These are phyloP conservation scores for Boletus rubropictus DNA, from an alignment of 768 basidiomycete species.

Conservation along the genomic window DNA sequence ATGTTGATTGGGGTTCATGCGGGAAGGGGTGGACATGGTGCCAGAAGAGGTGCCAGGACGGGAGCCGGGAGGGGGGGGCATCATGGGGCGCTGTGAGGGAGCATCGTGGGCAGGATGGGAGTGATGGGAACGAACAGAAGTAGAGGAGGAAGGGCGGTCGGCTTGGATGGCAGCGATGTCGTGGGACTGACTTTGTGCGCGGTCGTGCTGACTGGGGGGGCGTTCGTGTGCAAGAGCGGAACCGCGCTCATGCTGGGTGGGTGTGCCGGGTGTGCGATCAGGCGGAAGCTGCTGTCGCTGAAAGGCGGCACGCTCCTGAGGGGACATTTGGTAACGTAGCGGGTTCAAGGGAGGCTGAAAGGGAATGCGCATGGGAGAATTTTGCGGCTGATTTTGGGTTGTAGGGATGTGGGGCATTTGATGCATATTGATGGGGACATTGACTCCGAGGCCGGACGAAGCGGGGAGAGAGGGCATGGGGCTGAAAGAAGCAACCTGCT, in stretches of 20 bases:
- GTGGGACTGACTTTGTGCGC: slow-evolving; percentile 20
- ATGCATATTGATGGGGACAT: slow-evolving; percentile 17
- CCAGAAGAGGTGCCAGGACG: slow-evolving; percentile 27
- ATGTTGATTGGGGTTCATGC: slow-evolving; percentile 23
- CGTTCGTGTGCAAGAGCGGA: slow-evolving; percentile 20
- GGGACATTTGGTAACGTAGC: slow-evolving; percentile 28
- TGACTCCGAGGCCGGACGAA: slow-evolving; percentile 2
- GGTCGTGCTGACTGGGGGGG: slow-evolving; percentile 22
- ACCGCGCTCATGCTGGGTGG: slow-evolving; percentile 22
- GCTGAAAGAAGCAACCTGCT: slow-evolving; percentile 20
- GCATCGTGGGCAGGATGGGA: slow-evolving; percentile 20
- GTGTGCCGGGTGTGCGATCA: slow-evolving; percentile 18
- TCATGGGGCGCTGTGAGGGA: slow-evolving; percentile 10
- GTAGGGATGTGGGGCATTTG: slow-evolving; percentile 18
- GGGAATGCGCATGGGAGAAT: slow-evolving; percentile 20
- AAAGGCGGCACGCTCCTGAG: slow-evolving; percentile 25
- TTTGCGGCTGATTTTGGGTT: slow-evolving; percentile 17
- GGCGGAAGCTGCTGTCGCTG: slow-evolving; percentile 26
- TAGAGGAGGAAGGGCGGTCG: slow-evolving; percentile 27
- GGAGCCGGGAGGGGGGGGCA: slow-evolving; percentile 22
- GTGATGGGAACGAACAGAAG: slow-evolving; percentile 27
- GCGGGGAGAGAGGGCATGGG: slow-evolving; percentile 10
- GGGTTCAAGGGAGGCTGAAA: slow-evolving; percentile 14
- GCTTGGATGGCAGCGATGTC: slow-evolving; percentile 13
- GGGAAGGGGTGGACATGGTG: slow-evolving; percentile 8